These are phyloP conservation scores for Paracoccidioides brasiliensis DNA, from an alignment of 2,329 filamentous ascomycete genomes.

Conservation along the genomic window DNA sequence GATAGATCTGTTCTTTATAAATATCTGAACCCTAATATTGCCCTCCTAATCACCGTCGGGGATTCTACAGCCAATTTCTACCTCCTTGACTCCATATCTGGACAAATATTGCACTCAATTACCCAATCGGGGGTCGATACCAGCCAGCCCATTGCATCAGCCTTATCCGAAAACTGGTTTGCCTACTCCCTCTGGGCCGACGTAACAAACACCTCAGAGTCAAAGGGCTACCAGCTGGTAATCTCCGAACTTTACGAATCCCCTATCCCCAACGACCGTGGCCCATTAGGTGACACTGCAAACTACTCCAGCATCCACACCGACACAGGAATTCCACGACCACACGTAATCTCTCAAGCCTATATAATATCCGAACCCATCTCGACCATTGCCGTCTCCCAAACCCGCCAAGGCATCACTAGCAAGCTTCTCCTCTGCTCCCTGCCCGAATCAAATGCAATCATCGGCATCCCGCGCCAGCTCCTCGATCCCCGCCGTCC, in stretches of 20 bases:
- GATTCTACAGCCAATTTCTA: slow-evolving; percentile 57
- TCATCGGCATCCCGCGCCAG: slow-evolving; percentile 66
- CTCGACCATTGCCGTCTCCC: slow-evolving; percentile 65
- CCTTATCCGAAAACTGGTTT: slow-evolving; percentile 90
- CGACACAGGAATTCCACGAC: slow-evolving; percentile 47
- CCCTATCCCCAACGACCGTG: slow-evolving; percentile 67
- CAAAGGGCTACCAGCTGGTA: slow-evolving; percentile 76
- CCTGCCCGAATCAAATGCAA: slow-evolving; percentile 56
- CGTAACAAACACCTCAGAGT: slow-evolving; percentile 32
- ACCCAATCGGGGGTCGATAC: slow-evolving; percentile 62
- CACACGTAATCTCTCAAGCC: slow-evolving; percentile 65
- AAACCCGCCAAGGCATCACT: slow-evolving; percentile 85
- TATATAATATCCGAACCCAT: slow-evolving; percentile 73
- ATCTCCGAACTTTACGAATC: slow-evolving; percentile 88
- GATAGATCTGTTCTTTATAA: slow-evolving; percentile 94
- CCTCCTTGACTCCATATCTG: slow-evolving; percentile 75
- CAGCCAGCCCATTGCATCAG: slow-evolving; percentile 58
- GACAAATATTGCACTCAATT: slow-evolving; percentile 60
- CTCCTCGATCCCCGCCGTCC: slow-evolving; percentile 78
- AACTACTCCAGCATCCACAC: slow-evolving; percentile 71
- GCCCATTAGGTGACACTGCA: slow-evolving; percentile 52
- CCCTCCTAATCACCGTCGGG: slow-evolving; percentile 59
- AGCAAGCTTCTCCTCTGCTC: slow-evolving; percentile 69
- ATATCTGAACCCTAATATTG: slow-evolving; percentile 78
- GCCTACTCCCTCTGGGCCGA: slow-evolving; percentile 64